These are phyloP conservation scores for Hypoxylon intermedium DNA, from an alignment of 495 filamentous ascomycete species.

Conservation along the genomic window DNA sequence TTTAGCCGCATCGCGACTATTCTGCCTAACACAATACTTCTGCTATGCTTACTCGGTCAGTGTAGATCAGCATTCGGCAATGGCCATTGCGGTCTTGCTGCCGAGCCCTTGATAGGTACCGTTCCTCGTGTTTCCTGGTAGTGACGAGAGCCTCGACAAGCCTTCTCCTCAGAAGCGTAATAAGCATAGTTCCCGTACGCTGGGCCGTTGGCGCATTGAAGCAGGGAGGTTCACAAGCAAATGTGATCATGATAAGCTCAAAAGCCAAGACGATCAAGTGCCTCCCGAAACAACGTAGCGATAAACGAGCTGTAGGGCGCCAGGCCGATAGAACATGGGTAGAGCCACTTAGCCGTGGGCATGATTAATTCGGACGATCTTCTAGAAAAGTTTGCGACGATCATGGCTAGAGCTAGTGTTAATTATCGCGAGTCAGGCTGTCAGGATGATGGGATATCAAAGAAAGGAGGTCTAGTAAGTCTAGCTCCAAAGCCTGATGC, in stretches of 20 bases:
- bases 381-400: conserved; percentile 27
- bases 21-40: conserved; percentile 16
- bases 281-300: conserved; percentile 19
- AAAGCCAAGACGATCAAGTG: conserved; percentile 27
- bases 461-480: background rate
- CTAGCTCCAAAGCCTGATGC: conserved; percentile 4
- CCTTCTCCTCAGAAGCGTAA: background rate
- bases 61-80: conserved; percentile 24
- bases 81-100: conserved; percentile 1
- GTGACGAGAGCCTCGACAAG: too few relatives aligned
- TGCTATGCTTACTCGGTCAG: conserved; percentile 1
- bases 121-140: conserved; percentile 4
- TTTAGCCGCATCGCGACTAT: conserved; percentile 32
- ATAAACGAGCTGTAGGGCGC: conserved; percentile 26
- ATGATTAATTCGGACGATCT: conserved; percentile 23
- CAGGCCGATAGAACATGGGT: conserved; percentile 14
- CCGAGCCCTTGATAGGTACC: background rate
- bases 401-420: conserved; percentile 18
- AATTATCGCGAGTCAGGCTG: conserved; percentile 24
- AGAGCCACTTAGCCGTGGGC: conserved; percentile 20
- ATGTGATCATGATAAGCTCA: too few relatives aligned
- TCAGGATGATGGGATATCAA: conserved; percentile 25
- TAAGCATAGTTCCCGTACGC: too few relatives aligned
- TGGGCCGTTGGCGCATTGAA: conserved; percentile 1
- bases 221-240: conserved; percentile 5